Percentiles rank a stretch among this genome's conserved stretches.
Evolutionary conservation across 225 moss, liverwort and hornwort species (phyloP).

Genomic region (Straminergon stramineum): DNA sequence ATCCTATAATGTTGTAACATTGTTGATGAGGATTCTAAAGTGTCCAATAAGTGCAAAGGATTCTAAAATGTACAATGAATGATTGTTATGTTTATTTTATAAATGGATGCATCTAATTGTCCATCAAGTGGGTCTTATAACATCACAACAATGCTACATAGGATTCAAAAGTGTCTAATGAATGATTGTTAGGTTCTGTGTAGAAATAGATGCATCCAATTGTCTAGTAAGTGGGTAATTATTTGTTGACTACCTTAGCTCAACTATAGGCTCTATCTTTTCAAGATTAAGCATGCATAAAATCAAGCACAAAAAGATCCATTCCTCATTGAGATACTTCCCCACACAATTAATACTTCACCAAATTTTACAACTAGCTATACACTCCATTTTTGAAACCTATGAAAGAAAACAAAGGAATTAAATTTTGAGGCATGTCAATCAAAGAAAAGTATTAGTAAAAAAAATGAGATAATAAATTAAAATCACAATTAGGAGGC

Average conservation of each 20-base stretch:
- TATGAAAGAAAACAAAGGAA: background rate
- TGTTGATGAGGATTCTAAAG: rapidly evolving
- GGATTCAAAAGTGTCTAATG: background rate
- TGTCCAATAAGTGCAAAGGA: too few relatives aligned
- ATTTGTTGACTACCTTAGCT: background rate
- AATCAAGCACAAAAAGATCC: rapidly evolving
- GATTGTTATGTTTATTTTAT: rapidly evolving
- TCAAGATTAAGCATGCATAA: background rate
- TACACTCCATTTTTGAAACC: background rate
- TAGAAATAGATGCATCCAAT: background rate
- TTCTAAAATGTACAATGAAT: background rate
- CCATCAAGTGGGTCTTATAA: background rate
- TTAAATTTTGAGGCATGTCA: background rate
- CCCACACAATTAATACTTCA: rapidly evolving
- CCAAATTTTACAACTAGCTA: background rate
- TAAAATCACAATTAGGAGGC: background rate
- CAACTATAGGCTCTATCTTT: rapidly evolving
- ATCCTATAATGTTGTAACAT: rapidly evolving
- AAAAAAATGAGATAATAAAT: background rate
- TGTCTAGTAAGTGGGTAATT: background rate
- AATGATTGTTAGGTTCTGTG: rapidly evolving
- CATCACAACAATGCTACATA: rapidly evolving
- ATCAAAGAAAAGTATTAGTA: background rate
- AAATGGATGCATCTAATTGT: background rate
- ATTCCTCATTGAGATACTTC: rapidly evolving